A percentile compares a stretch with the other conserved stretches of the same genome.
phyloP scores from a whole-genome alignment of 306 rosid species.

The Oemleria cerasiformis region DNA sequence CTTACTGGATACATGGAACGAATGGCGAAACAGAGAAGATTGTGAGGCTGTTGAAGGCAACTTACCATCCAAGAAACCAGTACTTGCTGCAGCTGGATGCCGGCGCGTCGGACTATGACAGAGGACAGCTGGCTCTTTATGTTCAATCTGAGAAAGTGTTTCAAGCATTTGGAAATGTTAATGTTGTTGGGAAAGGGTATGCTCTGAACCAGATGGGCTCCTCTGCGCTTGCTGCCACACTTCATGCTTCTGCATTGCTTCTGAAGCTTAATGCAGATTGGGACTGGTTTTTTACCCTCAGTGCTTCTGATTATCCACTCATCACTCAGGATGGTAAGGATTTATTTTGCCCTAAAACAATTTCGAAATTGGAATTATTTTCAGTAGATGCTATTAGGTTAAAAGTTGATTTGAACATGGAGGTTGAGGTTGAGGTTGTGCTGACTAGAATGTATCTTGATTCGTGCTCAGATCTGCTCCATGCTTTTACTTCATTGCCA shows the following conservation, averaged over 20 bases:
- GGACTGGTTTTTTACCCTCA: constrained; percentile 73
- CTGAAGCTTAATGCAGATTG: constrained; percentile 56
- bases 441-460: constrained; percentile 5
- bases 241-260: constrained; percentile 70
- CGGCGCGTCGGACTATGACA: constrained; percentile 43
- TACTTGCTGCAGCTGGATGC: constrained; percentile 70
- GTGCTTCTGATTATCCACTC: constrained; percentile 73
- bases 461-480: constrained; percentile 58
- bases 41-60: constrained; percentile 56
- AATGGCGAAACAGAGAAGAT: constrained; percentile 48
- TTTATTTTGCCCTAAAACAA: neutral
- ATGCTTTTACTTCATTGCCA: constrained; percentile 59
- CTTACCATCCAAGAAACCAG: constrained; percentile 73
- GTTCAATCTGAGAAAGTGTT: constrained; percentile 45
- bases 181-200: constrained; percentile 60
- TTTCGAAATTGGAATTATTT: neutral
- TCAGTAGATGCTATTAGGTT: no score
- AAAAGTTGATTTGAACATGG: no score
- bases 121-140: constrained; percentile 39
- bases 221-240: constrained; percentile 62
- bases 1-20: constrained; percentile 61
- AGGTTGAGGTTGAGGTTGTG: no score
- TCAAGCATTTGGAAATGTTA: constrained; percentile 50
- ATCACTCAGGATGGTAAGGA: constrained; percentile 64
- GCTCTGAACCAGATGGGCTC: constrained; percentile 60